phyloP scores from a whole-genome alignment of 1,139 yeast species.

The Magnusiomyces suaveolens region DNA sequence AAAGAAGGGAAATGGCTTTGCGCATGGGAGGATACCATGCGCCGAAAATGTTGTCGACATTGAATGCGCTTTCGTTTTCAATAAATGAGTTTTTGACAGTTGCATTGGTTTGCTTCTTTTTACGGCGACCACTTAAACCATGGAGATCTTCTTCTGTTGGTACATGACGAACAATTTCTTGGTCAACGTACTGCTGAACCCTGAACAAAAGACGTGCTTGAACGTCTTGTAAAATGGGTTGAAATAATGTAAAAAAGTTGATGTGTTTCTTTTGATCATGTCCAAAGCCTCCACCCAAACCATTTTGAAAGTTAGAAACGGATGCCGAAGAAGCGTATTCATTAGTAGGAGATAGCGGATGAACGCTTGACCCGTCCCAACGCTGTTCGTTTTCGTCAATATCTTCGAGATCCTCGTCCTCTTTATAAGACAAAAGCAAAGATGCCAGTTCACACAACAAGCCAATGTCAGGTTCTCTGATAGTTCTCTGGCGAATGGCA shows the following conservation, averaged over 20 bases:
- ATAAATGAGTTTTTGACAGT: slow-evolving; percentile 6
- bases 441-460: slow-evolving; percentile 68
- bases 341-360: not conserved
- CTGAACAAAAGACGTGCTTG: slow-evolving; percentile 74
- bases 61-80: slow-evolving; percentile 15
- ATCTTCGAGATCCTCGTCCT: slow-evolving; percentile 37
- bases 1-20: slow-evolving; percentile 58
- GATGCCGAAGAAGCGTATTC: not conserved
- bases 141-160: slow-evolving; percentile 59
- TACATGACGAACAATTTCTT: slow-evolving; percentile 53
- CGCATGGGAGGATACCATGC: slow-evolving; percentile 67
- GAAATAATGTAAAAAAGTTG: slow-evolving; percentile 51
- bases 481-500: slow-evolving; percentile 49
- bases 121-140: slow-evolving; percentile 42
- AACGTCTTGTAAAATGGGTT: slow-evolving; percentile 63
- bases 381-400: slow-evolving; percentile 17
- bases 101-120: slow-evolving; percentile 10
- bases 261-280: slow-evolving; percentile 25
- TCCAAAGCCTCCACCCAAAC: not conserved
- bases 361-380: slow-evolving; percentile 1
- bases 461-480: slow-evolving; percentile 59
- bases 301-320: not conserved
- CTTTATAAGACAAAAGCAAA: slow-evolving; percentile 60
- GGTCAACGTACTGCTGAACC: slow-evolving; percentile 63
- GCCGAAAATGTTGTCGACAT: slow-evolving; percentile 34